Base-by-base conservation (phyloP, 768 basidiomycete species). In the Dentipellis sp. region DNA sequence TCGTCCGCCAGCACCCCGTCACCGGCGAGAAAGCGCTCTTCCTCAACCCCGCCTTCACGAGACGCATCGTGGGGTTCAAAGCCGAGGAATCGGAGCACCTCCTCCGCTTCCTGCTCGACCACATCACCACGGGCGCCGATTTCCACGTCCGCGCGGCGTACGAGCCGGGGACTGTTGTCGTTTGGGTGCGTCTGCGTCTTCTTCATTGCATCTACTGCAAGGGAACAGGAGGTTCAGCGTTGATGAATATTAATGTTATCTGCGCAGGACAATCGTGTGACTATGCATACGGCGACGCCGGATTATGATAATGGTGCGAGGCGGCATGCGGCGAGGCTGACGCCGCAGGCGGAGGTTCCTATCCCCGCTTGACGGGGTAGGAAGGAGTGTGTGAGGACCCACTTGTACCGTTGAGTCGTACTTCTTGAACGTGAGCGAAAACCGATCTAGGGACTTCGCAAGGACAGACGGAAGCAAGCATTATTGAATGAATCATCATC, bases 11-110 rank as follows among this genome's bases (percentile, higher is more conserved):
- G 10, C 85, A 92, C 66, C 90, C 91, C 17, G 83, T 77, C 1
- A 93, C 90, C 0, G 88, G 90, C 11, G 86, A 83, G 81, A 91
- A 92, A 77, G 82, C 80, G 56, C 71, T 92, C 59, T 91, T 83
- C 63, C 82, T 92, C 66, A 91, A 92, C 65, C 21, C 62, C 81
- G 86, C 88, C 11, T 92, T 92, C 72, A 90, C 88, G 2, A 80
- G 85, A 40, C 80, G 83, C 53, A 86, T 93, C 63, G 69, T 89
- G 55, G 88, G 84, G 45, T 74, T 91, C 12, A 86, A 88, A 17
- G 91, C 90, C 68, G 78, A 83, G 0, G 90, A 91, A 66, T 87
- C 84, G 16, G 88, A 92, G 66, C 69, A 76, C 14, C 75, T 90
- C 62, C 71, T 92, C 50, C 69, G 68, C 36, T 84, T 91, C 69